Base-by-base conservation (phyloP, 305 asterid species). In the Caryopteris hybrid region DNA sequence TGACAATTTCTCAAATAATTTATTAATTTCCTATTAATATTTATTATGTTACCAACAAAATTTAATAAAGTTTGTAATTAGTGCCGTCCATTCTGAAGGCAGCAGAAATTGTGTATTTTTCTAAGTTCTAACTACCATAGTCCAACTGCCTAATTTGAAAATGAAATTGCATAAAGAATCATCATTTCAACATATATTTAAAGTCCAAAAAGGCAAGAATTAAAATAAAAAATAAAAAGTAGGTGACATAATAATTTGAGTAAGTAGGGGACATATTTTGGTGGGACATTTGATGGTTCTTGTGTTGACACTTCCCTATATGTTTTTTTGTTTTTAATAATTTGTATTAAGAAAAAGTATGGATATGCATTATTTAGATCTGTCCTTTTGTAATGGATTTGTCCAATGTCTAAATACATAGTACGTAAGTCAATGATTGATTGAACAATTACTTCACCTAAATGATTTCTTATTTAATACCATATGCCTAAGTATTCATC, bases 221-320 rank as follows among this genome's bases (percentile, higher is more conserved):
- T 8, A 20, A 56, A 11, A 42, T 29, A 20, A 2, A n/a, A n/a
- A n/a, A n/a, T n/a, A n/a, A n/a, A n/a, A n/a, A n/a, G n/a, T n/a
- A n/a, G 14, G 34, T 52, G 51, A 68, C 66, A 72, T 68, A 77
- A 77, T 77, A 8, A 68, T 77, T 77, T 58, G 66, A 56, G 73
- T 51, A 63, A 41, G 22, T 68, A 50, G 69, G 71, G 68, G 78
- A 57, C 72, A 63, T 48, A 68, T 56, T 42, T 59, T 73, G 55
- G 78, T 68, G 73, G 72, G 73, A 62, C 81, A 20, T 3, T 23
- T 17, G n/a, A 23, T 13, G 69, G 73, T 61, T 72, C 64, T 41
- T 34, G 8, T 68, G 55, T 68, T 63, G 81, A 50, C 73, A 63
- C 73, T 53, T 57, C 36, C 42, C 27, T 33, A 46, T 2, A 16